Evolutionary conservation across 2,329 filamentous ascomycete species (phyloP).

Genomic region (Trichoderma hamatum): DNA sequence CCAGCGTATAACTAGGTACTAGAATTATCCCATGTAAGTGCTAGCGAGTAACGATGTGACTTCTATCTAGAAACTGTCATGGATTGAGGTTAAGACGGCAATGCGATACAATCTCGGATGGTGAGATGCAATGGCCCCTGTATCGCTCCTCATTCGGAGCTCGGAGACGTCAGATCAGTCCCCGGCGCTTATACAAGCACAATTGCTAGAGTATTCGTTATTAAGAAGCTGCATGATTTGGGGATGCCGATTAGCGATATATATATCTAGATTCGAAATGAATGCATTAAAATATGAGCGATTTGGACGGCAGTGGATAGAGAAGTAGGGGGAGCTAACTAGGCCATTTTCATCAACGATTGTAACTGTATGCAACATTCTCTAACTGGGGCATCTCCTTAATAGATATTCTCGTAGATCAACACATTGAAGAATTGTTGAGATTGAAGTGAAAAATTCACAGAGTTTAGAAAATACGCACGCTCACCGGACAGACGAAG

Average conservation of each 20-base stretch:
- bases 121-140: not conserved
- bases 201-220: not conserved
- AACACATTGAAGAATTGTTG: too few relatives aligned
- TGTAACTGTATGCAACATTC: not conserved
- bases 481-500: not conserved
- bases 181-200: not conserved
- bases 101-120: not conserved
- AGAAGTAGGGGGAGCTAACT: too few relatives aligned
- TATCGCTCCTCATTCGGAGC: not conserved
- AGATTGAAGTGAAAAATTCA: not conserved
- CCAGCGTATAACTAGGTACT: not conserved
- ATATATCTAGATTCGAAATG: not conserved
- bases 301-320: not conserved
- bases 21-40: not conserved
- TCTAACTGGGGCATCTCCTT: too few relatives aligned
- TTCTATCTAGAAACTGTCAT: not conserved
- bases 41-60: not conserved
- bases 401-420: too few relatives aligned
- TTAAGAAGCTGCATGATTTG: not conserved
- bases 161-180: not conserved
- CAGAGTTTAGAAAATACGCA: not conserved
- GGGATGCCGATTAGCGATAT: not conserved
- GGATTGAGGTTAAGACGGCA: not conserved
- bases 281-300: not conserved
- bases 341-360: not conserved